Evolutionary conservation across 2,329 filamentous ascomycete genomes (phyloP).

Genomic region (Penicillium freii): DNA sequence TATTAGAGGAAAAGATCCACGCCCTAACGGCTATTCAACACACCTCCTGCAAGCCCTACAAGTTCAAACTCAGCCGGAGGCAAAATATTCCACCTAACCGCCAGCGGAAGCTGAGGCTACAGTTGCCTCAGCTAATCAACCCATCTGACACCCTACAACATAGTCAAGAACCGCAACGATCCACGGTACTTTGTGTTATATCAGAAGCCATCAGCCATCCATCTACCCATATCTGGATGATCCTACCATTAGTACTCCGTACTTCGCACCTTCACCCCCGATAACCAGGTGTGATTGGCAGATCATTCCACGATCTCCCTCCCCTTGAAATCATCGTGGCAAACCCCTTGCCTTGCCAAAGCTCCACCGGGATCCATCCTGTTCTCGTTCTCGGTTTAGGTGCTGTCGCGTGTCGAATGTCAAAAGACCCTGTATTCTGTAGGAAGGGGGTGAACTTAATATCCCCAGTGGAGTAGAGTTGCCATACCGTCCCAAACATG

Average conservation of each 20-base stretch:
- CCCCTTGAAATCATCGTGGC: constrained; percentile 7
- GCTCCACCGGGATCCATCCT: not conserved
- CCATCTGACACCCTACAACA: not conserved
- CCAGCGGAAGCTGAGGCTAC: not conserved
- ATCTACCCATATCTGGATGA: not conserved
- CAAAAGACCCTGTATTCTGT: not conserved
- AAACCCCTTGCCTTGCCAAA: constrained; percentile 2
- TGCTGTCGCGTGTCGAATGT: constrained; percentile 2
- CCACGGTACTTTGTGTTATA: not conserved
- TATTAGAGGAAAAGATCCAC: not conserved
- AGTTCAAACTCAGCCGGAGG: not conserved
- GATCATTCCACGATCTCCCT: constrained; percentile 22
- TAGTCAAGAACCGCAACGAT: not conserved
- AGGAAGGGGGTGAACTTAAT: not conserved
- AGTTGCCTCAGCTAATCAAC: not conserved
- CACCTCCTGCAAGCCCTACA: not conserved
- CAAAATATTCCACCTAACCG: not conserved
- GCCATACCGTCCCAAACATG: not conserved
- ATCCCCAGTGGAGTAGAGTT: not conserved
- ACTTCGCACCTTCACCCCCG: not conserved
- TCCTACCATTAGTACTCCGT: no score
- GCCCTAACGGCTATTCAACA: not conserved
- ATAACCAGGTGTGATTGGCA: constrained; percentile 10
- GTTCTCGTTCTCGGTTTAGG: not conserved
- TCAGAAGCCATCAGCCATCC: not conserved